A percentile compares a stretch with the other conserved stretches of the same genome.
These are phyloP conservation scores for Ophiosphaerella narmari DNA, from an alignment of 2,329 filamentous ascomycete species.

Conservation along the genomic window DNA sequence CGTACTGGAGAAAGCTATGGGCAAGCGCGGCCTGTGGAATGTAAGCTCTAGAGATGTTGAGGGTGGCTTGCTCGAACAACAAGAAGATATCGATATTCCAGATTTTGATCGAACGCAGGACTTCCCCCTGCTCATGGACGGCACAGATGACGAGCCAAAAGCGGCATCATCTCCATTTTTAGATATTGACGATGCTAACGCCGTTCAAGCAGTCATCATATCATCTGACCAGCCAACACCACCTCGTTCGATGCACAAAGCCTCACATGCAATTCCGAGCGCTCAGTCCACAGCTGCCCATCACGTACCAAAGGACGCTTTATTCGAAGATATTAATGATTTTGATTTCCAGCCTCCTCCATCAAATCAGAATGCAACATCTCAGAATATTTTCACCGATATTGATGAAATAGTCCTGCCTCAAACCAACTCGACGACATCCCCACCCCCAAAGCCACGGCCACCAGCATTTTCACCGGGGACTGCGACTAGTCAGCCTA, in stretches of 20 bases:
- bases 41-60: conserved; percentile 40
- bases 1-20: conserved; percentile 20
- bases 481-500: conserved; percentile 10
- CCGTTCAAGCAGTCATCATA: conserved; percentile 12
- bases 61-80: conserved; percentile 34
- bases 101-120: conserved; percentile 39
- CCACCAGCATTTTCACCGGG: conserved; percentile 2
- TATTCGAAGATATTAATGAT: conserved; percentile 33
- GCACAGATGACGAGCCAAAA: conserved; percentile 9
- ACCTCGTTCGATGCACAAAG: neutral
- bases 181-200: conserved; percentile 27
- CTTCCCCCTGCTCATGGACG: conserved; percentile 33
- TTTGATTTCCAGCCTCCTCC: conserved; percentile 28
- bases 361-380: conserved; percentile 31
- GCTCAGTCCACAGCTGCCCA: neutral
- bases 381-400: conserved; percentile 25
- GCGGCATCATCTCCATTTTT: conserved; percentile 9
- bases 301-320: neutral
- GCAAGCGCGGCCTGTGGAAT: conserved; percentile 37
- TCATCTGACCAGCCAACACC: conserved; percentile 32
- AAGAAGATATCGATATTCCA: conserved; percentile 31
- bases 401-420: conserved; percentile 33
- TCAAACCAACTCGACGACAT: conserved; percentile 6
- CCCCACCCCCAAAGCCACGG: conserved; percentile 1
- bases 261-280: neutral